A percentile compares a stretch with the other conserved stretches of the same genome.
Evolutionary conservation across 495 filamentous ascomycete species (phyloP).

Genomic region (Elasticomyces elasticus): DNA sequence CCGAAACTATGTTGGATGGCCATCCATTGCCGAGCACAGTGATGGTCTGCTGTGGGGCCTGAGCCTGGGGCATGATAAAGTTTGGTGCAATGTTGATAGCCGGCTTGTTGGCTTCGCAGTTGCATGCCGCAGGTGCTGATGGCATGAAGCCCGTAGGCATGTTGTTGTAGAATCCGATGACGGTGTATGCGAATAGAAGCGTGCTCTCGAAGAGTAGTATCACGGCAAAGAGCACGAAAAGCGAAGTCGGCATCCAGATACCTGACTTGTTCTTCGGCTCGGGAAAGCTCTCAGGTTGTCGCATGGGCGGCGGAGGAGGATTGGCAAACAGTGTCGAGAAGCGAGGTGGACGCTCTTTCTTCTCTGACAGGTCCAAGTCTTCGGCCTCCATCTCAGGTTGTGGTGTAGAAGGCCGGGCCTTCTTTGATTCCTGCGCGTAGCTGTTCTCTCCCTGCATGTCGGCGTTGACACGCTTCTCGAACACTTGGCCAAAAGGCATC

Average conservation of each 20-base stretch:
- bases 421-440: background rate
- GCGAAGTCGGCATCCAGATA: constrained; percentile 14
- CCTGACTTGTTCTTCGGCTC: constrained; percentile 8
- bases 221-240: constrained; percentile 14
- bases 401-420: background rate
- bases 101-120: constrained; percentile 1
- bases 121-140: background rate
- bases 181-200: constrained; percentile 17
- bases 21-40: constrained; percentile 1
- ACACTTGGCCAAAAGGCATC: constrained; percentile 15
- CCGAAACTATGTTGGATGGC: background rate
- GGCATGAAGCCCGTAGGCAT: constrained; percentile 8
- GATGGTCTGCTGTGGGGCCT: background rate
- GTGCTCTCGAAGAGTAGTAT: constrained; percentile 19
- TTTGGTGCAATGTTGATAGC: constrained; percentile 19
- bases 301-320: constrained; percentile 1
- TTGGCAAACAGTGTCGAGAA: constrained; percentile 19
- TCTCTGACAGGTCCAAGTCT: constrained; percentile 6
- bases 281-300: constrained; percentile 5
- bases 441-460: constrained; percentile 7
- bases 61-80: constrained; percentile 14
- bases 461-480: constrained; percentile 12
- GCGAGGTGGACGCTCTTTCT: constrained; percentile 15
- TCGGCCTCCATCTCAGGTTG: background rate
- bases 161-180: constrained; percentile 23